Evolutionary conservation across 208 protist species (phyloP).

Genomic region (Phytomonas sp.): DNA sequence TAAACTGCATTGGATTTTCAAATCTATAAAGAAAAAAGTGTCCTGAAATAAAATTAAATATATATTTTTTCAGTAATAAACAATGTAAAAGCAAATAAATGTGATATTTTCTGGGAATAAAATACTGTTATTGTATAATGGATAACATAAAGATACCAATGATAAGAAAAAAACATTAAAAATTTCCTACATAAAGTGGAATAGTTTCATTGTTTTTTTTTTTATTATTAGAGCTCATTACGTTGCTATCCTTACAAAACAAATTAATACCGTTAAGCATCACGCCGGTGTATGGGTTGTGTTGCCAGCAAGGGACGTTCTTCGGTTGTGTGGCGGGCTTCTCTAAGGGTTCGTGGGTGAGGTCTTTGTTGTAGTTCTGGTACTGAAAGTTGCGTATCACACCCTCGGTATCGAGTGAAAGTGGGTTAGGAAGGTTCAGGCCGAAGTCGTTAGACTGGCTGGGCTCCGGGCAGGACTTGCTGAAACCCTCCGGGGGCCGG

Average conservation of each 20-base stretch:
- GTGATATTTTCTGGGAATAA: not conserved
- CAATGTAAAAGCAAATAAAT: conserved; percentile 10
- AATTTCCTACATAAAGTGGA: conserved; percentile 11
- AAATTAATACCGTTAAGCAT: conserved; percentile 6
- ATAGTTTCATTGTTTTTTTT: not conserved
- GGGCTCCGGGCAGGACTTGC: not conserved
- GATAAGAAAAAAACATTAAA: conserved; percentile 1
- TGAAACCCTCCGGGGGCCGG: not conserved
- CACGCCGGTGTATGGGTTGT: conserved; percentile 21
- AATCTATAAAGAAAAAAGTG: not conserved
- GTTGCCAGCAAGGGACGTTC: conserved; percentile 18
- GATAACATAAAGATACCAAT: conserved; percentile 3
- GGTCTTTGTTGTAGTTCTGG: not conserved
- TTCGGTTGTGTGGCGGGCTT: not conserved
- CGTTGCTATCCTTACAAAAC: not conserved
- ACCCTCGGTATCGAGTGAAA: too few relatives aligned
- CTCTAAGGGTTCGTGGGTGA: not conserved
- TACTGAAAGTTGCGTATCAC: not conserved
- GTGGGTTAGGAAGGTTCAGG: not conserved
- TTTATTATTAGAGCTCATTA: not conserved
- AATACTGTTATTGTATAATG: not conserved
- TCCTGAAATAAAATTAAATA: not conserved
- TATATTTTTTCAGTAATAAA: not conserved
- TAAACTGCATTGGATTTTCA: too few relatives aligned
- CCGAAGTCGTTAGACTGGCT: not conserved